A percentile compares a stretch with the other conserved stretches of the same genome.
Evolutionary conservation across 108 stramenopile genomes (phyloP).

Genomic region (Cyclostephanos tholiformis): DNA sequence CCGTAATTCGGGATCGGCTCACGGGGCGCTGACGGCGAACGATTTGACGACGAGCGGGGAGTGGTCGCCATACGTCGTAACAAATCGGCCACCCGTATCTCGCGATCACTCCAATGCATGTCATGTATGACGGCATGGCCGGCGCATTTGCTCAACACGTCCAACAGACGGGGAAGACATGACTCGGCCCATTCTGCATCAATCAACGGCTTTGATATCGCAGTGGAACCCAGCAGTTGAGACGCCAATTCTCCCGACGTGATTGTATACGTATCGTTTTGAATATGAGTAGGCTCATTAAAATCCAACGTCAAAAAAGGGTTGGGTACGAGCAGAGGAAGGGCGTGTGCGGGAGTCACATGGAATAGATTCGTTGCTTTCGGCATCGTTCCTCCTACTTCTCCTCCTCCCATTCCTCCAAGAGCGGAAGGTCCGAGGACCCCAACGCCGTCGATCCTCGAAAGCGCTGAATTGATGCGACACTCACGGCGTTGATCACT

Average conservation of each 20-base stretch:
- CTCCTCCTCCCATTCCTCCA: too few species aligned
- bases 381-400: slow-evolving; percentile 1
- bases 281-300: neutral
- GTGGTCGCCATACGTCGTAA: slow-evolving; percentile 51
- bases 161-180: slow-evolving; percentile 66
- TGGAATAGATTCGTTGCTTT: neutral
- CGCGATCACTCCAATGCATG: slow-evolving; percentile 65
- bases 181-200: slow-evolving; percentile 55
- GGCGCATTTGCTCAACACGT: slow-evolving; percentile 63
- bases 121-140: slow-evolving; percentile 83
- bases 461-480: slow-evolving; percentile 51
- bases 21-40: neutral
- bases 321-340: slow-evolving; percentile 34
- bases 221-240: neutral
- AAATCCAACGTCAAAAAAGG: slow-evolving; percentile 17
- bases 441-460: slow-evolving; percentile 20
- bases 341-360: slow-evolving; percentile 26
- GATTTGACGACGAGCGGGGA: neutral
- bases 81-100: slow-evolving; percentile 65
- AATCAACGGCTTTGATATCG: slow-evolving; percentile 35
- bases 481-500: slow-evolving; percentile 57
- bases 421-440: neutral
- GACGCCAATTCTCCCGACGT: neutral
- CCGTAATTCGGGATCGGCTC: slow-evolving; percentile 54
- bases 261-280: neutral